These are phyloP conservation scores for Novymonas esmeraldas DNA, from an alignment of 208 protist genomes.

Conservation along the genomic window DNA sequence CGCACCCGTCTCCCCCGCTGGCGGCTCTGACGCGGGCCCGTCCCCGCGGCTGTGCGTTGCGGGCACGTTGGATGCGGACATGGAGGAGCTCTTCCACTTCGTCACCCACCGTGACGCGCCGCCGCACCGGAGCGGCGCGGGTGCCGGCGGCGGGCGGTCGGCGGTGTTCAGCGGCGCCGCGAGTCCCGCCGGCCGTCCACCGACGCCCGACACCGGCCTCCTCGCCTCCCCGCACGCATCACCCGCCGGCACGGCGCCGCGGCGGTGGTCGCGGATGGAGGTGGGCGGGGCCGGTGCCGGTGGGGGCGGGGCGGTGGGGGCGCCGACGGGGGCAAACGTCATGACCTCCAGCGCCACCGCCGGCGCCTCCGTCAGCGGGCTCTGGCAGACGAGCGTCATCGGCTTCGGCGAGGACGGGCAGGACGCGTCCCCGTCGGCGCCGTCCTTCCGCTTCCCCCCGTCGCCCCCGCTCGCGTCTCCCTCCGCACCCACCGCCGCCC, in stretches of 20 bases:
- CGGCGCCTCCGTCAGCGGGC: constrained; percentile 4
- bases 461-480: neutral
- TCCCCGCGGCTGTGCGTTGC: constrained; percentile 21
- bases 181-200: constrained; percentile 6
- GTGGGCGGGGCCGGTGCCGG: neutral
- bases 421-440: neutral
- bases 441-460: constrained; percentile 8
- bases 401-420: constrained; percentile 11
- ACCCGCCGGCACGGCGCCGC: neutral
- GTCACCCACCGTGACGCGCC: constrained; percentile 27
- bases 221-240: constrained; percentile 1
- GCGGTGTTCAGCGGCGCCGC: constrained; percentile 12
- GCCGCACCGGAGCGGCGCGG: neutral
- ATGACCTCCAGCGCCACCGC: neutral
- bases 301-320: too few species aligned
- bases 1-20: neutral
- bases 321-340: neutral
- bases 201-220: constrained; percentile 12
- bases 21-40: neutral
- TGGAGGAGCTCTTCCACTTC: constrained; percentile 31
- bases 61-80: constrained; percentile 13
- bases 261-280: constrained; percentile 16
- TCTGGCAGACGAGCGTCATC: constrained; percentile 9
- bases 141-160: neutral
- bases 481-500: neutral